Evolutionary conservation across 768 basidiomycete species (phyloP).

Genomic region (Collybiopsis confluens): DNA sequence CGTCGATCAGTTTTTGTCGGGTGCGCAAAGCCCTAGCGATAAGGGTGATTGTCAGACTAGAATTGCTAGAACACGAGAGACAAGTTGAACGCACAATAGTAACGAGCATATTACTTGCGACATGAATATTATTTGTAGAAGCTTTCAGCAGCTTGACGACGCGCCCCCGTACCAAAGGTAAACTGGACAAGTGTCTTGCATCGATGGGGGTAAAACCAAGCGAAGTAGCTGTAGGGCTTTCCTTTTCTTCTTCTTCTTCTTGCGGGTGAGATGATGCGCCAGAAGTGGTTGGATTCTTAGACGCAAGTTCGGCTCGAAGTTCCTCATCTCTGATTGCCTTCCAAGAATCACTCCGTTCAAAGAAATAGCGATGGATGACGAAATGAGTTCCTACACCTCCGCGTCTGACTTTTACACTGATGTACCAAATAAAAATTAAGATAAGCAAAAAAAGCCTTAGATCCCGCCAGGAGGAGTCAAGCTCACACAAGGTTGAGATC

Average conservation of each 20-base stretch:
- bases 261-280: conserved; percentile 25
- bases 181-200: conserved; percentile 70
- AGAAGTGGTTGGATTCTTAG: conserved; percentile 17
- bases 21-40: conserved; percentile 63
- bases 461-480: too few species aligned
- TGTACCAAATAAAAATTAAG: conserved; percentile 8
- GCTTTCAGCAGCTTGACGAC: conserved; percentile 68
- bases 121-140: conserved; percentile 67
- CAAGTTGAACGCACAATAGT: conserved; percentile 50
- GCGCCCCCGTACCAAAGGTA: conserved; percentile 66
- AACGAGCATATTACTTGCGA: conserved; percentile 71
- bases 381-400: conserved; percentile 75
- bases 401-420: conserved; percentile 70
- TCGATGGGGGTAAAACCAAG: conserved; percentile 72
- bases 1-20: conserved; percentile 77
- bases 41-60: neutral
- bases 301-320: conserved; percentile 36
- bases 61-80: too few species aligned
- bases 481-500: conserved; percentile 71
- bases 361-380: conserved; percentile 82
- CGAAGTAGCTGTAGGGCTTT: conserved; percentile 15
- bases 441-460: too few species aligned
- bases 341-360: conserved; percentile 73
- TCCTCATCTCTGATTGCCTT: conserved; percentile 72
- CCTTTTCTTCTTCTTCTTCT: conserved; percentile 29